Conservation (phyloP, 2,329 filamentous ascomycete species). For the Elsinoe arachidis region DNA sequence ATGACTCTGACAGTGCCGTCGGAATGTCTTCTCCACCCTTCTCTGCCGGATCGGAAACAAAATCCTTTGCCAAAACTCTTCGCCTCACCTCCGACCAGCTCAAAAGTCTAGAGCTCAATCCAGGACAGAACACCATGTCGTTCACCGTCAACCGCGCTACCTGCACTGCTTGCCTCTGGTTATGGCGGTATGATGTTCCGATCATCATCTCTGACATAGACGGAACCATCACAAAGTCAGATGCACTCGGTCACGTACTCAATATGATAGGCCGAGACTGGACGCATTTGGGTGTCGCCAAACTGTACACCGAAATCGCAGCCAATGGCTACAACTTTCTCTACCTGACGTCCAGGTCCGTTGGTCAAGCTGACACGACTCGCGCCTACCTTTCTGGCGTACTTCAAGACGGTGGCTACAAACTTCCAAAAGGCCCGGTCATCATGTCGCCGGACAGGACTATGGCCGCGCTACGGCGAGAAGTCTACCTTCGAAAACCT, state of each 20-base stretch:
- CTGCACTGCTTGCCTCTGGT: slow-evolving; percentile 84
- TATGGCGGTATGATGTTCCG: slow-evolving; percentile 84
- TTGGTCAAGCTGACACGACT: slow-evolving; percentile 87
- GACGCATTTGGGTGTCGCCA: slow-evolving; percentile 94
- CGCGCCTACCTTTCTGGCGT: slow-evolving; percentile 84
- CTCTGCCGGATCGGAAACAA: slow-evolving; percentile 31
- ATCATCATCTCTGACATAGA: slow-evolving; percentile 99
- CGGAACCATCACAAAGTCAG: slow-evolving; percentile 86
- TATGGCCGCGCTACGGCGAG: slow-evolving; percentile 82
- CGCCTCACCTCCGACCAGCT: slow-evolving; percentile 92
- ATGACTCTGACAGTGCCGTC: slow-evolving; percentile 63
- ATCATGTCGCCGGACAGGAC: slow-evolving; percentile 93
- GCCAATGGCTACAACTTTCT: slow-evolving; percentile 98
- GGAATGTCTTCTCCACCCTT: slow-evolving; percentile 53
- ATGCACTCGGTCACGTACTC: slow-evolving; percentile 65
- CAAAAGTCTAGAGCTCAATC: slow-evolving; percentile 70
- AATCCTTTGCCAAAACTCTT: slow-evolving; percentile 79
- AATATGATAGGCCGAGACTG: slow-evolving; percentile 97
- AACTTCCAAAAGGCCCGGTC: slow-evolving; percentile 79
- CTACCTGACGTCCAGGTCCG: slow-evolving; percentile 89
- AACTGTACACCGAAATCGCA: slow-evolving; percentile 91
- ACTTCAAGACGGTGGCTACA: slow-evolving; percentile 73
- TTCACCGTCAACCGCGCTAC: slow-evolving; percentile 95
- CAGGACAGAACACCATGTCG: slow-evolving; percentile 85
- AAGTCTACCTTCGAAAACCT: slow-evolving; percentile 90